These are phyloP conservation scores for Silene noctiflora DNA, from an alignment of 179 eudicot species.

Conservation along the genomic window DNA sequence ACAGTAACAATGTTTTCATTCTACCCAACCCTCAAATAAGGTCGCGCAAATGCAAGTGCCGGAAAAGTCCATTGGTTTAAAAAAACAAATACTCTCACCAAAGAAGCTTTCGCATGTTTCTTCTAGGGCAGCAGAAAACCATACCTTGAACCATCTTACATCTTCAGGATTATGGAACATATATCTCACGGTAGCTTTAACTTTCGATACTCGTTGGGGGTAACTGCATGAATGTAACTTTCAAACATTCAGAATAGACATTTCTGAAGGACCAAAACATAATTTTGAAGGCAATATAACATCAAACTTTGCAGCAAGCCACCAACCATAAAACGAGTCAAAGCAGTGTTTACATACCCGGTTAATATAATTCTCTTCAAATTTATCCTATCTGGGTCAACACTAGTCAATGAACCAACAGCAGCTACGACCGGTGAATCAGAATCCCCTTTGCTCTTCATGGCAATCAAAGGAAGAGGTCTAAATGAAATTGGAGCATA, in stretches of 20 bases:
- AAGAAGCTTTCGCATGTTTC: background rate
- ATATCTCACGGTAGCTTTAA: constrained; percentile 75
- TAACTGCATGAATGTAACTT: constrained; percentile 52
- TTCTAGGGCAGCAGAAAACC: constrained; percentile 21
- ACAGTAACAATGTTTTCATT: no score
- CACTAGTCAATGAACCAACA: constrained; percentile 68
- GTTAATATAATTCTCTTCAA: constrained; percentile 83
- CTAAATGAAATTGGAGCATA: constrained; percentile 92
- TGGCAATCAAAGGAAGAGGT: constrained; percentile 69
- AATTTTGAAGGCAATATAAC: background rate
- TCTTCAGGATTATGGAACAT: constrained; percentile 98
- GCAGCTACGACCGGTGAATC: constrained; percentile 66
- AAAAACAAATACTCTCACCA: background rate
- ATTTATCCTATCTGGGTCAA: constrained; percentile 84
- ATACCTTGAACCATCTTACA: constrained; percentile 97
- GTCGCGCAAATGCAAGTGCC: no score
- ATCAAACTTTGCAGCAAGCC: background rate
- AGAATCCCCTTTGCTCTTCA: constrained; percentile 48
- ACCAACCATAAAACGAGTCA: background rate
- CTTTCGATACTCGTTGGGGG: constrained; percentile 90
- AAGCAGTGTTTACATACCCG: constrained; percentile 50
- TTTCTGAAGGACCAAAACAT: background rate
- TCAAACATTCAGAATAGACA: background rate
- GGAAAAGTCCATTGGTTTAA: background rate
- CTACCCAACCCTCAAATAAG: no score